phyloP scores from a whole-genome alignment of 495 filamentous ascomycete genomes.

The Penicillium roqueforti region DNA sequence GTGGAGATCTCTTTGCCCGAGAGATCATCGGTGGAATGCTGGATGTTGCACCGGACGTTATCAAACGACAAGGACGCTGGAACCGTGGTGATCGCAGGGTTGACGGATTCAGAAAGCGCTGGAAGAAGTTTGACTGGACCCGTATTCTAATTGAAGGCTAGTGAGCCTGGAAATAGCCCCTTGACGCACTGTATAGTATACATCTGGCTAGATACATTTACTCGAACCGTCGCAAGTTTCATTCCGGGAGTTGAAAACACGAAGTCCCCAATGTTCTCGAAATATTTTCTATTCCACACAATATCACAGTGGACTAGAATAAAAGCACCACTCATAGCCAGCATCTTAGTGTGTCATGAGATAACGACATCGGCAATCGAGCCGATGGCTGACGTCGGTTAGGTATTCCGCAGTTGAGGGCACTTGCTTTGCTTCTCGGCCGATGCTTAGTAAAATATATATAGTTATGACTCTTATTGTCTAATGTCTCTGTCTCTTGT shows the following conservation, averaged over 20 bases:
- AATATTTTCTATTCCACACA: background rate
- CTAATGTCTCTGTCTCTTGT: background rate
- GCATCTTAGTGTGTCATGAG: background rate
- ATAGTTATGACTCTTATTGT: slow-evolving; percentile 7
- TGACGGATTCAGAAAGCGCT: slow-evolving; percentile 75
- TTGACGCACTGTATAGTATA: slow-evolving; percentile 6
- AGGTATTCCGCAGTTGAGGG: background rate
- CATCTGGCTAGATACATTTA: background rate
- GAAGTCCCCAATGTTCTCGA: background rate
- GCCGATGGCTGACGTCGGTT: background rate
- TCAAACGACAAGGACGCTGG: slow-evolving; percentile 92
- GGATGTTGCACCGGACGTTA: slow-evolving; percentile 73
- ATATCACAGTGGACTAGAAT: background rate
- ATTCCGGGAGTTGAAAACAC: background rate
- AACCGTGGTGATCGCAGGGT: slow-evolving; percentile 64
- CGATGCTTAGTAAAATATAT: slow-evolving; percentile 10
- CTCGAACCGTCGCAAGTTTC: background rate
- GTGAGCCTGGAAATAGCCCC: background rate
- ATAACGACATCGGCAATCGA: background rate
- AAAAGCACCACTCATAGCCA: background rate
- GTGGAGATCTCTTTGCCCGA: slow-evolving; percentile 87
- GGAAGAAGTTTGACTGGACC: slow-evolving; percentile 97
- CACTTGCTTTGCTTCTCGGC: slow-evolving; percentile 10
- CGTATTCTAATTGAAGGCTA: slow-evolving; percentile 62
- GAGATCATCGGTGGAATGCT: slow-evolving; percentile 94